These are phyloP conservation scores for Botryotinia narcissicola DNA, from an alignment of 2,329 filamentous ascomycete genomes.

Conservation along the genomic window DNA sequence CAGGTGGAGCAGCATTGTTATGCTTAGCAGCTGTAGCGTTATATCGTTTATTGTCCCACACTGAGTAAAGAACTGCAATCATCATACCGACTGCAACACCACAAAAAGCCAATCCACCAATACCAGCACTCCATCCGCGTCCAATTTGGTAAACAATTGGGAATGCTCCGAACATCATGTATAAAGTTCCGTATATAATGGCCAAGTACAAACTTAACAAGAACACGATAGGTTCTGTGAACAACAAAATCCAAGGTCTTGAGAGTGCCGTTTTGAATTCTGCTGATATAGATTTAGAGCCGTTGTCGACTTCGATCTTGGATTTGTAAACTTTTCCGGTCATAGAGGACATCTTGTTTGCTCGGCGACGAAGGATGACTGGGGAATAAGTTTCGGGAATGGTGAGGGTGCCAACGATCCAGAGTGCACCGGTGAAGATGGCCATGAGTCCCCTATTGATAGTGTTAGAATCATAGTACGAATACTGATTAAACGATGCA, in stretches of 20 bases:
- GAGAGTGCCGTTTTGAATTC: slow-evolving; percentile 77
- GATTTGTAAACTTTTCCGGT: slow-evolving; percentile 64
- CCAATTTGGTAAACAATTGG: slow-evolving; percentile 62
- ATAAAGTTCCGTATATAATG: slow-evolving; percentile 52
- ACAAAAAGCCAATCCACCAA: slow-evolving; percentile 63
- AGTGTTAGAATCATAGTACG: neutral
- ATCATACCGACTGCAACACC: slow-evolving; percentile 68
- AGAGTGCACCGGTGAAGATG: slow-evolving; percentile 65
- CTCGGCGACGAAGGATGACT: slow-evolving; percentile 71
- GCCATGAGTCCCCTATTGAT: slow-evolving; percentile 50
- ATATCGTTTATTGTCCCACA: slow-evolving; percentile 56
- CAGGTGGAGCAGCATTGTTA: slow-evolving; percentile 58
- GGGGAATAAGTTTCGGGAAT: slow-evolving; percentile 61
- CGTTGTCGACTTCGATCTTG: slow-evolving; percentile 67
- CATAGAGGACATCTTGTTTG: slow-evolving; percentile 53
- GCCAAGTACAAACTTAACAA: slow-evolving; percentile 67
- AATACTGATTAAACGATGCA: neutral
- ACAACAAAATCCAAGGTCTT: slow-evolving; percentile 84
- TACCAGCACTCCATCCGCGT: slow-evolving; percentile 57
- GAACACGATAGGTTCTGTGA: slow-evolving; percentile 80
- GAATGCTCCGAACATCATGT: slow-evolving; percentile 58
- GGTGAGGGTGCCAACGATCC: slow-evolving; percentile 50
- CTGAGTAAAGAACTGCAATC: slow-evolving; percentile 52
- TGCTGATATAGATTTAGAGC: slow-evolving; percentile 50
- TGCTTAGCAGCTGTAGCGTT: slow-evolving; percentile 37